Conservation (phyloP, 805 yeast genomes). For the Saccharomyces mikatae region DNA sequence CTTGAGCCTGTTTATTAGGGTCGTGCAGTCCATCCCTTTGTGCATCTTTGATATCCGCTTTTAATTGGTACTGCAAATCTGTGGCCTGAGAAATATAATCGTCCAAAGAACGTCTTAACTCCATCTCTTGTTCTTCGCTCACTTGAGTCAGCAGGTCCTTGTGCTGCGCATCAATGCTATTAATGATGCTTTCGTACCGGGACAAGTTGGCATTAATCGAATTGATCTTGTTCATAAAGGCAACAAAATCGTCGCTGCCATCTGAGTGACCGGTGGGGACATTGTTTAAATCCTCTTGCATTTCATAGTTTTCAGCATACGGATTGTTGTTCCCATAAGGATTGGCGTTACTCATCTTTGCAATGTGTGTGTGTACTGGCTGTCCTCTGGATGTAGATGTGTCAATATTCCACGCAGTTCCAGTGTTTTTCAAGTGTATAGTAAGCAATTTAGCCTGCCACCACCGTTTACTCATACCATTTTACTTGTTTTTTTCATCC, state of each 20-base stretch:
- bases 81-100: slow-evolving; percentile 65
- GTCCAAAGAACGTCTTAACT: slow-evolving; percentile 68
- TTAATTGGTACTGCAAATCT: slow-evolving; percentile 63
- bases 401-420: not conserved
- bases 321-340: slow-evolving; percentile 14
- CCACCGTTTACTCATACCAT: not conserved
- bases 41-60: slow-evolving; percentile 62
- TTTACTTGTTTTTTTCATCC: not conserved
- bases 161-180: slow-evolving; percentile 60
- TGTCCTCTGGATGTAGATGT: not conserved
- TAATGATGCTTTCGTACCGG: slow-evolving; percentile 60
- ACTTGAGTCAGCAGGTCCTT: slow-evolving; percentile 61
- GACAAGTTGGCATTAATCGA: slow-evolving; percentile 58
- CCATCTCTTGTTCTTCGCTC: slow-evolving; percentile 58
- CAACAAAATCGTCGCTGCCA: slow-evolving; percentile 39
- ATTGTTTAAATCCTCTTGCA: slow-evolving; percentile 6
- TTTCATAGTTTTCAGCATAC: slow-evolving; percentile 9
- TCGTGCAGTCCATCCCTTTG: slow-evolving; percentile 63
- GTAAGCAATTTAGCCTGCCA: not conserved
- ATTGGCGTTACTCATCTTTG: slow-evolving; percentile 15
- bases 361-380: not conserved
- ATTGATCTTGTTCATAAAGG: slow-evolving; percentile 59
- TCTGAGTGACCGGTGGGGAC: not conserved
- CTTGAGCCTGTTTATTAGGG: slow-evolving; percentile 75
- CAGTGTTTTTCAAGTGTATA: not conserved